Evolutionary conservation across 116 monocot genomes (phyloP).

Genomic region (Cymodocea nodosa): DNA sequence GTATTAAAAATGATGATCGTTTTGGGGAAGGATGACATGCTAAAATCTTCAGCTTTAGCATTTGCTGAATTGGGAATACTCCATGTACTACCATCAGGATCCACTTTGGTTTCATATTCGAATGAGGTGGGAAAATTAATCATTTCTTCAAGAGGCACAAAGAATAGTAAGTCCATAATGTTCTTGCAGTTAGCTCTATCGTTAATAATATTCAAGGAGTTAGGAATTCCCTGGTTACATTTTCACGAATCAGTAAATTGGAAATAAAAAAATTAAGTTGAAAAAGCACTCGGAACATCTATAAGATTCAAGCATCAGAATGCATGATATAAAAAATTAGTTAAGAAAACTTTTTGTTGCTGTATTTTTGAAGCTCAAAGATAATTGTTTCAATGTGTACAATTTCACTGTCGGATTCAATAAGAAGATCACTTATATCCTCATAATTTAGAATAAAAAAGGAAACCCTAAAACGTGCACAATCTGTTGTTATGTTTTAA

Average conservation of each 20-base stretch:
- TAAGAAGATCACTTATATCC: no score
- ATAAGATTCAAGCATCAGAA: not conserved
- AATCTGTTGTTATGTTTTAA: no score
- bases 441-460: no score
- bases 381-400: no score
- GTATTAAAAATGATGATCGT: conserved; percentile 73
- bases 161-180: conserved; percentile 26
- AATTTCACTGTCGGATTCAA: no score
- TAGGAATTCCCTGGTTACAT: conserved; percentile 3
- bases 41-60: conserved; percentile 8
- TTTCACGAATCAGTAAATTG: not conserved
- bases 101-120: conserved; percentile 29
- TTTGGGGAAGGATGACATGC: conserved; percentile 19
- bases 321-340: not conserved
- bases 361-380: no score
- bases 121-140: conserved; percentile 17
- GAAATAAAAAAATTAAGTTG: not conserved
- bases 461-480: no score
- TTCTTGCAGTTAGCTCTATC: conserved; percentile 21
- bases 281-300: not conserved
- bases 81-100: conserved; percentile 15
- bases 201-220: not conserved
- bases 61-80: conserved; percentile 12
- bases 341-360: not conserved
- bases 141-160: conserved; percentile 36